phyloP scores from a whole-genome alignment of 345 rosid genomes.

The Brassica cretica region DNA sequence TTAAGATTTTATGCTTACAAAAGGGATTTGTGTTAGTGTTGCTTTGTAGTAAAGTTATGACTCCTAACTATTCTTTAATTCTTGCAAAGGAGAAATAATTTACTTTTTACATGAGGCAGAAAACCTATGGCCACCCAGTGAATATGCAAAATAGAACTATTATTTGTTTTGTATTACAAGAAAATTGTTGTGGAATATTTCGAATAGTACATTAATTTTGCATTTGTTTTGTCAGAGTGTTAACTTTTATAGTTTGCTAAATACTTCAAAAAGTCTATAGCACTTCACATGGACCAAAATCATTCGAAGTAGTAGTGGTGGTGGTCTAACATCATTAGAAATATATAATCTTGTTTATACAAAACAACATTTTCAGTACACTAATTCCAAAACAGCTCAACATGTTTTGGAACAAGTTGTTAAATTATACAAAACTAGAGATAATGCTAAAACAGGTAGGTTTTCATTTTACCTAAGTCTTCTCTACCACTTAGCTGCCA shows the following conservation, averaged over 20 bases:
- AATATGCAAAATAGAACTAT: neutral
- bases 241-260: conserved; percentile 8
- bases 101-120: neutral
- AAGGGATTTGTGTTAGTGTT: neutral
- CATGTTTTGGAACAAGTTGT: conserved; percentile 29
- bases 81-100: neutral
- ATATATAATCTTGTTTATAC: conserved; percentile 14
- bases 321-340: conserved; percentile 30
- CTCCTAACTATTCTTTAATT: neutral
- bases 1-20: neutral
- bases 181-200: neutral
- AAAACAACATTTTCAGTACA: neutral
- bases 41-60: neutral
- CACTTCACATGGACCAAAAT: conserved; percentile 37
- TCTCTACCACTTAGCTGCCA: conserved; percentile 34
- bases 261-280: conserved; percentile 20
- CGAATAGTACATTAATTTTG: neutral
- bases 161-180: neutral
- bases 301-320: conserved; percentile 34
- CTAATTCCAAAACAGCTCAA: conserved; percentile 29
- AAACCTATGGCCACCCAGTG: neutral
- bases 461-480: conserved; percentile 33
- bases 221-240: neutral
- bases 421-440: conserved; percentile 34
- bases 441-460: conserved; percentile 36